Base-by-base conservation (phyloP, 345 rosid genomes). In the Microcos paniculata region DNA sequence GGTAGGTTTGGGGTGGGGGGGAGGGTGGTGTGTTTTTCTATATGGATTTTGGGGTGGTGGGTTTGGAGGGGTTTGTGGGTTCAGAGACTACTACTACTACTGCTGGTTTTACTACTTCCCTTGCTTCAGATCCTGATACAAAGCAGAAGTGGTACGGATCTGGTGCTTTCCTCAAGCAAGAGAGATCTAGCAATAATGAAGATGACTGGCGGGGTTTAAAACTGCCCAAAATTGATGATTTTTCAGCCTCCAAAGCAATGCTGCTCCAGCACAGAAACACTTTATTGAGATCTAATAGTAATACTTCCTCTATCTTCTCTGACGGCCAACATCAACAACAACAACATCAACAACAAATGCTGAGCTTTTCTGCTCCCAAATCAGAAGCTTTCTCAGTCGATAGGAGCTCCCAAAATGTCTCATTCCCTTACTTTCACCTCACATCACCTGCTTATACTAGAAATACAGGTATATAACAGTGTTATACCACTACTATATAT, bases 311-410 rank as follows among this genome's bases (percentile, higher is more conserved):
- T 63, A 64, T 84, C 73, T 85, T 85, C 81, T 63, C 80, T 72
- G 85, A 77, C 33, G 86, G 80, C 28, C 82, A 82, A n/a, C n/a
- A n/a, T n/a, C n/a, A n/a, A n/a, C n/a, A n/a, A n/a, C n/a, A n/a
- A n/a, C n/a, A n/a, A 18, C 86, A 78, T 56, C 83, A 82, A 62
- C 82, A 82, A 73, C 87, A 90, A 74, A 88, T 89, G 92, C 84
- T 89, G 58, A 84, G 89, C 76, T 90, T 89, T 80, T 86, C 92
- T 52, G 77, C 78, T 70, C 86, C 90, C 56, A 87, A 88, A 84
- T 77, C 92, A 76, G 90, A 84, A 46, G 40, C 69, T 62, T 68
- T 73, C 26, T 64, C 83, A 3, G 33, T 23, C 1, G 85, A 75
- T 53, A 77, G 58, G 51, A 64, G 38, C 74, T 18, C 81, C 73